Evolutionary conservation across 805 yeast genomes (phyloP).

Genomic region (Hemisphaericaspora nanyangensis): DNA sequence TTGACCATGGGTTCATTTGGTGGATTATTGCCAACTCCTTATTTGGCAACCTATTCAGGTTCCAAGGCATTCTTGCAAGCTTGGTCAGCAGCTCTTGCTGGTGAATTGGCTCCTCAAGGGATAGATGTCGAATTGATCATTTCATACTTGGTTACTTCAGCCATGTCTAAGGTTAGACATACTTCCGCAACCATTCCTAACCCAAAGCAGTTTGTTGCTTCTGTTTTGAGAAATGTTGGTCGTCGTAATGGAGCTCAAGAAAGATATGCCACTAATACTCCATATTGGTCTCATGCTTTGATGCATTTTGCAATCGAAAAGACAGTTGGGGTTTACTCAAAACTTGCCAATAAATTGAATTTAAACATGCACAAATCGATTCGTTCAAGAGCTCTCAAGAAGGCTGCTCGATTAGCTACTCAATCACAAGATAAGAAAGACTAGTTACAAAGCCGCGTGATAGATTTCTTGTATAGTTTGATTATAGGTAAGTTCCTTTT

Average conservation of each 20-base stretch:
- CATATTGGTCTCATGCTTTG: slow-evolving; percentile 91
- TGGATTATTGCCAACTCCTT: slow-evolving; percentile 89
- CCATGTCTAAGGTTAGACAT: slow-evolving; percentile 90
- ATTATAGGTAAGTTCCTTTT: too few relatives aligned
- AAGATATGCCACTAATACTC: slow-evolving; percentile 80
- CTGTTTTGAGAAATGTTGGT: slow-evolving; percentile 68
- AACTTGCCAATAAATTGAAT: slow-evolving; percentile 65
- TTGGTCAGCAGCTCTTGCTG: slow-evolving; percentile 88
- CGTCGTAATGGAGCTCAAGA: slow-evolving; percentile 92
- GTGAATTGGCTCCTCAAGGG: slow-evolving; percentile 64
- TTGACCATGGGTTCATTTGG: slow-evolving; percentile 97
- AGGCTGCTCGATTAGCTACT: slow-evolving; percentile 50
- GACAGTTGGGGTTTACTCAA: slow-evolving; percentile 79
- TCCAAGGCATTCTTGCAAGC: slow-evolving; percentile 92
- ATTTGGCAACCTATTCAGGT: slow-evolving; percentile 90
- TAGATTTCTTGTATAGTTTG: too few relatives aligned
- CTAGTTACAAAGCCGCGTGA: too few relatives aligned
- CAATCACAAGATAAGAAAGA: slow-evolving; percentile 13
- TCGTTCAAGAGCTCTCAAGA: slow-evolving; percentile 77
- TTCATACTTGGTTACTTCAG: slow-evolving; percentile 88
- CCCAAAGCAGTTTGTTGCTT: slow-evolving; percentile 74
- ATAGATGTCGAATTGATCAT: slow-evolving; percentile 84
- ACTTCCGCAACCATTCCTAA: slow-evolving; percentile 73
- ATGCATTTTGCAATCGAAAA: slow-evolving; percentile 80
- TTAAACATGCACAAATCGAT: slow-evolving; percentile 74